Evolutionary conservation across 1,284 basidiomycete species (phyloP).

Genomic region (Ganoderma meredithae): DNA sequence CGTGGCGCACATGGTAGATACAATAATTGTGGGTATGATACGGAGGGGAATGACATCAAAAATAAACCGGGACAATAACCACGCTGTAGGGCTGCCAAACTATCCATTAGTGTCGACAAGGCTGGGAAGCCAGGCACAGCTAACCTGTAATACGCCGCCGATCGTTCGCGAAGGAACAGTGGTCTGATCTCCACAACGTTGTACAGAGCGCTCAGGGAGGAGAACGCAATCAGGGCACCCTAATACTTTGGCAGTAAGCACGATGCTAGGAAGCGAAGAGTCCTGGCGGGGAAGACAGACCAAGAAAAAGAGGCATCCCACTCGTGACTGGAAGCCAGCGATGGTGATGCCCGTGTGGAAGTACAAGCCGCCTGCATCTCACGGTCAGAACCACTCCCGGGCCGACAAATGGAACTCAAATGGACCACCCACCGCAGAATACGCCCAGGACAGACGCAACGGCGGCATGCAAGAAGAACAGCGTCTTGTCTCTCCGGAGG

Average conservation of each 20-base stretch:
- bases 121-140: constrained; percentile 20
- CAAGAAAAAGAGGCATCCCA: constrained; percentile 92
- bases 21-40: constrained; percentile 84
- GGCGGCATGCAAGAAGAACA: constrained; percentile 81
- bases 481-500: constrained; percentile 80
- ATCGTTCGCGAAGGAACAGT: constrained; percentile 88
- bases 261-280: background rate
- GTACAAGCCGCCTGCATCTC: constrained; percentile 75
- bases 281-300: constrained; percentile 49
- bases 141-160: constrained; percentile 80
- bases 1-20: constrained; percentile 72
- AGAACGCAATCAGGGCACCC: constrained; percentile 89
- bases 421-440: constrained; percentile 66
- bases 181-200: constrained; percentile 84
- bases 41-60: constrained; percentile 89
- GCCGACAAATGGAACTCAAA: background rate
- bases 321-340: constrained; percentile 90
- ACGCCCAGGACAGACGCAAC: constrained; percentile 79
- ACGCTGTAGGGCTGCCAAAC: constrained; percentile 74
- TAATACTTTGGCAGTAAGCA: constrained; percentile 38
- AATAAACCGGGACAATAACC: constrained; percentile 84
- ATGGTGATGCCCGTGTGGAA: constrained; percentile 82
- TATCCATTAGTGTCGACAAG: constrained; percentile 4
- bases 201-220: constrained; percentile 85
- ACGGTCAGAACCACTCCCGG: background rate